Percentiles rank a stretch among this genome's conserved stretches.
Evolutionary conservation across 1,284 basidiomycete genomes (phyloP).

Genomic region (Porogramme epimiltina): DNA sequence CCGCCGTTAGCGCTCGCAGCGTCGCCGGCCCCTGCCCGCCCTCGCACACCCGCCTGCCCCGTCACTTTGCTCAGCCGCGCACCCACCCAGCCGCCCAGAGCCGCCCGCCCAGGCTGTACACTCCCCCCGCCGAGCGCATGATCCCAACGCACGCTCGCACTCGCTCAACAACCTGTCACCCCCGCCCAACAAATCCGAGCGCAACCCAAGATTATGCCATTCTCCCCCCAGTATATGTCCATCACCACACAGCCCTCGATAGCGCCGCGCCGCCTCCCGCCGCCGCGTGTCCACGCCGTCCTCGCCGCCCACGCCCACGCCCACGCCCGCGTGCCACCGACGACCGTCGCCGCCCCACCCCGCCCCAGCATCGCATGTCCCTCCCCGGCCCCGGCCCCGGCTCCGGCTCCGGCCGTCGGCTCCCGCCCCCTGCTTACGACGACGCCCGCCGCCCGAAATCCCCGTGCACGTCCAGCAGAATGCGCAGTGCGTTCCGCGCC

Average conservation of each 20-base stretch:
- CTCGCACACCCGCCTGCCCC: slow-evolving; percentile 10
- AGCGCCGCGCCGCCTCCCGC: not conserved
- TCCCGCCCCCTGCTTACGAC: slow-evolving; percentile 9
- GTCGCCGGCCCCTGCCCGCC: not conserved
- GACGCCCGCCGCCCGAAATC: slow-evolving; percentile 54
- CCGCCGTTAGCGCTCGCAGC: not conserved
- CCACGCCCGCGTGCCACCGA: not conserved
- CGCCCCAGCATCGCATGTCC: not conserved
- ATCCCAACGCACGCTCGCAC: not conserved
- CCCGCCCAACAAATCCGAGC: slow-evolving; percentile 12
- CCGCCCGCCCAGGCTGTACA: not conserved
- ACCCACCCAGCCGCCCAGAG: no score
- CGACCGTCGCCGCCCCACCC: not conserved
- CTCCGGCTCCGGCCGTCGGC: slow-evolving; percentile 26
- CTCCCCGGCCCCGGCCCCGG: not conserved
- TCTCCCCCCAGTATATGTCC: slow-evolving; percentile 5
- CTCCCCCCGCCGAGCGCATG: not conserved
- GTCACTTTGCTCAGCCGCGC: no score
- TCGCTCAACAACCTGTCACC: not conserved
- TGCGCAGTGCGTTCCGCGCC: slow-evolving; percentile 92
- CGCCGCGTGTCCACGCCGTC: not conserved
- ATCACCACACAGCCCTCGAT: not conserved
- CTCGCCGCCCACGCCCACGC: not conserved
- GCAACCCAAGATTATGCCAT: slow-evolving; percentile 14
- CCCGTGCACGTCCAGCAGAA: slow-evolving; percentile 81